Percentiles rank a stretch among this genome's conserved stretches.
phyloP scores from a whole-genome alignment of 208 protist species.

The Acanthamoeba culbertsoni region DNA sequence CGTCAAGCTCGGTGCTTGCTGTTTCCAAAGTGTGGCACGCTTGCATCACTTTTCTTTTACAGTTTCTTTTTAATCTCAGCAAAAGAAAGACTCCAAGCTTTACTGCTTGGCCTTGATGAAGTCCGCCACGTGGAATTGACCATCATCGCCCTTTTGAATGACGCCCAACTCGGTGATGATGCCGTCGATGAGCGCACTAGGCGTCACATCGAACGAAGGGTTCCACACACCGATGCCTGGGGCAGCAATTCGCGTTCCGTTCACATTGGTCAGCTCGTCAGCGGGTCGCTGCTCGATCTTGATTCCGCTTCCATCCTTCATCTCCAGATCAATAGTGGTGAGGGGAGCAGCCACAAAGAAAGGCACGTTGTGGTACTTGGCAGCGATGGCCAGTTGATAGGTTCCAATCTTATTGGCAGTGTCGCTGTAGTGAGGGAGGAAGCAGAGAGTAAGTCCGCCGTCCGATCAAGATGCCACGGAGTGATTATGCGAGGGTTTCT shows the following conservation, averaged over 20 bases:
- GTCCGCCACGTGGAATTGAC: not conserved
- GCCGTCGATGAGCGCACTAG: constrained; percentile 89
- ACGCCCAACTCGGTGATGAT: constrained; percentile 75
- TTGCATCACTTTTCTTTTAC: too few relatives aligned
- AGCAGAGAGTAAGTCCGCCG: constrained; percentile 68
- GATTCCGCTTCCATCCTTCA: constrained; percentile 85
- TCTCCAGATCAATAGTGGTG: constrained; percentile 81
- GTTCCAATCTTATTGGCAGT: constrained; percentile 81
- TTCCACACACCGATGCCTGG: constrained; percentile 92
- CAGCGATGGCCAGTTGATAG: constrained; percentile 72
- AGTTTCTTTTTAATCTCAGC: not conserved
- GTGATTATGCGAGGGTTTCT: too few relatives aligned
- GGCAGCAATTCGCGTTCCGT: constrained; percentile 83
- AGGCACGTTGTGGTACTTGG: constrained; percentile 71
- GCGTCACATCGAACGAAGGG: constrained; percentile 96
- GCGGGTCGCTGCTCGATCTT: constrained; percentile 89
- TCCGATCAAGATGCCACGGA: not conserved
- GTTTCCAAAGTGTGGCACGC: too few relatives aligned
- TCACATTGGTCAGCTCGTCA: constrained; percentile 89
- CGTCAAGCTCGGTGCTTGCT: too few relatives aligned
- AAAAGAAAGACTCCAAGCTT: too few relatives aligned
- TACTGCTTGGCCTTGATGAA: constrained; percentile 42
- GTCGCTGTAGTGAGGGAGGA: too few relatives aligned
- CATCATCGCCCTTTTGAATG: constrained; percentile 10
- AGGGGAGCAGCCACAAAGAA: constrained; percentile 74